These are phyloP conservation scores for Ogataea glucozyma DNA, from an alignment of 805 yeast genomes.

Conservation along the genomic window DNA sequence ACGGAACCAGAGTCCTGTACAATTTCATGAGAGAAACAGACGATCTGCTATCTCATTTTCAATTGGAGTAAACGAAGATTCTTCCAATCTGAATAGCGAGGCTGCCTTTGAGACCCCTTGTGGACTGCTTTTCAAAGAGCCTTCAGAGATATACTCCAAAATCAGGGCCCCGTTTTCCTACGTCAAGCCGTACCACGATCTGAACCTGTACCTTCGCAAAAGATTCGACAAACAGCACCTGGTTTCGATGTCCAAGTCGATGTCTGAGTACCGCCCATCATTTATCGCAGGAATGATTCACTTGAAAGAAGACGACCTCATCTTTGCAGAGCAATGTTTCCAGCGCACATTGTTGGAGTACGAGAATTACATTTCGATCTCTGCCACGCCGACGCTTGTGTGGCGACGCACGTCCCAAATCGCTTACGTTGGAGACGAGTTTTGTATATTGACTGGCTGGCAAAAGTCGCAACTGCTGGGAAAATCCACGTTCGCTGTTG, in stretches of 20 bases:
- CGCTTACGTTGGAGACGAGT: constrained; percentile 93
- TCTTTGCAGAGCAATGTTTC: constrained; percentile 95
- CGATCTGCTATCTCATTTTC: constrained; percentile 48
- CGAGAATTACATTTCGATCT: constrained; percentile 75
- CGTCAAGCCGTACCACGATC: constrained; percentile 85
- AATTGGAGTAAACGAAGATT: constrained; percentile 45
- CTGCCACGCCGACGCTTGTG: constrained; percentile 92
- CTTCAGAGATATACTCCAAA: constrained; percentile 76
- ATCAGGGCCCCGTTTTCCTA: constrained; percentile 80
- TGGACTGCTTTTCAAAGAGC: constrained; percentile 55
- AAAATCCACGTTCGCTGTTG: constrained; percentile 72
- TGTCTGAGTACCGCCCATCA: constrained; percentile 89
- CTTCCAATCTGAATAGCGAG: constrained; percentile 25
- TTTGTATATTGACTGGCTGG: constrained; percentile 92
- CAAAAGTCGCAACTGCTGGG: constrained; percentile 63
- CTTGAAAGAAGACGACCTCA: constrained; percentile 84
- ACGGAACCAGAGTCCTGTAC: constrained; percentile 42
- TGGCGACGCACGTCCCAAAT: constrained; percentile 97
- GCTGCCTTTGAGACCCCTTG: constrained; percentile 25
- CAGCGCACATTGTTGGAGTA: constrained; percentile 89
- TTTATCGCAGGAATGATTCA: constrained; percentile 91
- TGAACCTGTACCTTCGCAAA: constrained; percentile 68
- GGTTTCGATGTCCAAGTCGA: constrained; percentile 78
- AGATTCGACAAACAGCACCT: constrained; percentile 65
- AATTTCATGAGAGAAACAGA: constrained; percentile 35